Percentiles rank a stretch among this genome's conserved stretches.
Evolutionary conservation across 768 basidiomycete genomes (phyloP).

Genomic region (Serendipita vermifera): DNA sequence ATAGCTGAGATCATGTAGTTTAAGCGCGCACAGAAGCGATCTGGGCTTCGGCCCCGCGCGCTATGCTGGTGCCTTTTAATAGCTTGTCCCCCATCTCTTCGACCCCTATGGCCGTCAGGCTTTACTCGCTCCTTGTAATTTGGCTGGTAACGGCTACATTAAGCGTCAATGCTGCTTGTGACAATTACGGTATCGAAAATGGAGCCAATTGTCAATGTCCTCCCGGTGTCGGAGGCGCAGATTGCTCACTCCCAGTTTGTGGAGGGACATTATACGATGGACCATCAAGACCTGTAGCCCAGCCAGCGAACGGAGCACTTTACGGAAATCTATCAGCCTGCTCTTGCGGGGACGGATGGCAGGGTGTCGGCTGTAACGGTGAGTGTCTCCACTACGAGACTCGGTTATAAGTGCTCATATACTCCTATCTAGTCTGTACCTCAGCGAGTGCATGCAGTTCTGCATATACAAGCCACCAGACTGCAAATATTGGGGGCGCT

Average conservation of each 20-base stretch:
- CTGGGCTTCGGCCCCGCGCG: too few relatives aligned
- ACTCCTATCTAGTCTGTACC: conserved; percentile 43
- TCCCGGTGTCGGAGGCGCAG: conserved; percentile 61
- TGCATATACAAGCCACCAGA: conserved; percentile 37
- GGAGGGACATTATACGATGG: conserved; percentile 75
- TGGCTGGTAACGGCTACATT: neutral
- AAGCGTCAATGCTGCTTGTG: conserved; percentile 30
- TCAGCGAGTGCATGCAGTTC: conserved; percentile 52
- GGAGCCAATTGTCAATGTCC: conserved; percentile 62
- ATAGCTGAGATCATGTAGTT: neutral
- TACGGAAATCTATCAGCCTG: conserved; percentile 55
- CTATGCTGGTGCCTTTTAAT: too few relatives aligned
- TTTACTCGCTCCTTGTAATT: neutral
- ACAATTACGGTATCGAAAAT: conserved; percentile 52
- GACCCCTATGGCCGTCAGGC: too few relatives aligned
- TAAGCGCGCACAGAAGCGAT: too few relatives aligned
- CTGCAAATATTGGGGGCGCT: conserved; percentile 19
- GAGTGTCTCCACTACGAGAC: neutral
- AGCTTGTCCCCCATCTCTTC: too few relatives aligned
- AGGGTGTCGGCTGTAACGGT: conserved; percentile 56
- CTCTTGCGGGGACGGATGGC: conserved; percentile 62
- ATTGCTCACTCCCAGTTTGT: conserved; percentile 58
- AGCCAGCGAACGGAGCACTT: conserved; percentile 24
- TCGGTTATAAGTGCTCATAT: neutral
- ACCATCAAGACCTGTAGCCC: conserved; percentile 38